Percentiles rank a stretch among this genome's conserved stretches.
Conservation (phyloP, 2,329 filamentous ascomycete genomes). For the Arthrobotrys musiformis region DNA sequence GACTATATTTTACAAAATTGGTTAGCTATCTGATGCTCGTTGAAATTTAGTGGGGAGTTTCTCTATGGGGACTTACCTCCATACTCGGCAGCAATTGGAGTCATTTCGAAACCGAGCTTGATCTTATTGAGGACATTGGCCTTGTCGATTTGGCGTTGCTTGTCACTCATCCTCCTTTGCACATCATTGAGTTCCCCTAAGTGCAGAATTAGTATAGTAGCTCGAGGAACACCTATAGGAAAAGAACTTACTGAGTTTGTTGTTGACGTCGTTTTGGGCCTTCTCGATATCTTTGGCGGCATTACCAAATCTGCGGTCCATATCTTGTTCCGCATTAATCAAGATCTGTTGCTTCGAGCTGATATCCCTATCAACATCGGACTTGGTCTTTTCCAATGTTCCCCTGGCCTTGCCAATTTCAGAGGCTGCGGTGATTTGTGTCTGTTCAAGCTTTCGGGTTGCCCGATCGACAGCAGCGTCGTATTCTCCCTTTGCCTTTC, state of each 20-base stretch:
- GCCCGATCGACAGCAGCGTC: constrained; percentile 19
- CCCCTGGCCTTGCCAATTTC: constrained; percentile 18
- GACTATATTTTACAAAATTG: neutral
- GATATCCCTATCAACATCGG: constrained; percentile 18
- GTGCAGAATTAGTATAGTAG: neutral
- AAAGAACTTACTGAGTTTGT: neutral
- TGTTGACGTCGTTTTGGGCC: constrained; percentile 2
- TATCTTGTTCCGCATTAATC: constrained; percentile 4
- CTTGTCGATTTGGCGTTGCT: constrained; percentile 2
- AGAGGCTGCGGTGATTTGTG: constrained; percentile 6
- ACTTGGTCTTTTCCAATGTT: constrained; percentile 11
- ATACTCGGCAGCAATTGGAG: neutral
- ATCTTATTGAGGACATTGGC: constrained; percentile 4
- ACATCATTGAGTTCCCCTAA: neutral
- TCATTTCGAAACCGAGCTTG: constrained; percentile 4
- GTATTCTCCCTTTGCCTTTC: constrained; percentile 16
- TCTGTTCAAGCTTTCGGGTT: constrained; percentile 10
- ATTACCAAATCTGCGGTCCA: constrained; percentile 18
- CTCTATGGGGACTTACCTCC: neutral
- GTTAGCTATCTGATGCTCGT: neutral
- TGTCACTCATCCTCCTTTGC: neutral
- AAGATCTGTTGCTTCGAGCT: constrained; percentile 8
- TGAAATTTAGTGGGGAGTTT: neutral
- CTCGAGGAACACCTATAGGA: neutral
- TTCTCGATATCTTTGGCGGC: constrained; percentile 11